Conservation (phyloP, 2,329 filamentous ascomycete genomes). For the Aspergillus sp. region DNA sequence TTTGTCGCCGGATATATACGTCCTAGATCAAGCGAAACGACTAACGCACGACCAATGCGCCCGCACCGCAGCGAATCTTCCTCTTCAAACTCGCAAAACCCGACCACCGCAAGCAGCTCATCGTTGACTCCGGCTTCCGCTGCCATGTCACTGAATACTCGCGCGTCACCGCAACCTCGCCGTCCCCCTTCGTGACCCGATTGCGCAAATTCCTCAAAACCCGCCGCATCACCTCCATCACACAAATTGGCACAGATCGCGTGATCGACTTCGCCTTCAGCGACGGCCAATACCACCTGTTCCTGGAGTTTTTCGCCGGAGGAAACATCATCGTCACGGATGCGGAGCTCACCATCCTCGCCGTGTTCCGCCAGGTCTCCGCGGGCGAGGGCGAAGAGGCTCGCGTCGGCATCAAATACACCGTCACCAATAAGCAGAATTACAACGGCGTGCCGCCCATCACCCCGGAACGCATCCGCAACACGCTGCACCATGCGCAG, state of each 20-base stretch:
- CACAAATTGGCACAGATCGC: slow-evolving; percentile 87
- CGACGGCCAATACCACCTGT: slow-evolving; percentile 82
- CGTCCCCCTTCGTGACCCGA: slow-evolving; percentile 79
- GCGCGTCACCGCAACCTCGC: slow-evolving; percentile 77
- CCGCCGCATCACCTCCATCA: slow-evolving; percentile 73
- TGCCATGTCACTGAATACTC: slow-evolving; percentile 91
- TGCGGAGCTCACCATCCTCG: slow-evolving; percentile 74
- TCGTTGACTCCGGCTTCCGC: slow-evolving; percentile 93
- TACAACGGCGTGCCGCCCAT: slow-evolving; percentile 71
- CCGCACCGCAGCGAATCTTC: slow-evolving; percentile 67
- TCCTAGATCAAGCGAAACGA: neutral
- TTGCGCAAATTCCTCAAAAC: slow-evolving; percentile 88
- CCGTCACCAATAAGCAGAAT: slow-evolving; percentile 79
- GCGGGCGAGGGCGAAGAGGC: slow-evolving; percentile 80
- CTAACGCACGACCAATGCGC: slow-evolving; percentile 5
- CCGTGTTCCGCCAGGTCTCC: slow-evolving; percentile 73
- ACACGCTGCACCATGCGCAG: slow-evolving; percentile 65
- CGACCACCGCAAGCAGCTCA: slow-evolving; percentile 79
- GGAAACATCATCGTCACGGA: slow-evolving; percentile 95
- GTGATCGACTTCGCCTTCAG: slow-evolving; percentile 91
- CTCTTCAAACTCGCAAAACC: slow-evolving; percentile 93
- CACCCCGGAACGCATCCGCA: slow-evolving; percentile 68
- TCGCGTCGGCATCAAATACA: slow-evolving; percentile 73
- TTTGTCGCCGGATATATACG: neutral
- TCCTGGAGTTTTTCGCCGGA: slow-evolving; percentile 92